Conservation (phyloP, 139 green algal genomes). For the Chlorella vulgaris region DNA sequence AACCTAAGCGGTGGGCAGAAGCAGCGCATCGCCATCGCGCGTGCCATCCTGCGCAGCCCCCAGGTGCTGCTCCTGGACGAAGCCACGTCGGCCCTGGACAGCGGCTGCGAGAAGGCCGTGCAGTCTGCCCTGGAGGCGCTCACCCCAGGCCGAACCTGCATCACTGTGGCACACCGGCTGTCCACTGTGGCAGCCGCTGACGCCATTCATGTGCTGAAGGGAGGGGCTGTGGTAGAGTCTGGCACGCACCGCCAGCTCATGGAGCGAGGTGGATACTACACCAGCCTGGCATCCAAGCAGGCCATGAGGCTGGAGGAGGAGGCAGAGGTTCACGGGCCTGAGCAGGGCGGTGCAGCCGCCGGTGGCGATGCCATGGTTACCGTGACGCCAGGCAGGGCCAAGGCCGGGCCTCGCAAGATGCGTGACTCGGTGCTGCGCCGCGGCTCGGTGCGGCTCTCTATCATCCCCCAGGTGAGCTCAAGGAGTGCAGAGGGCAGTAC, state of each 20-base stretch:
- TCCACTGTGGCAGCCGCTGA: conserved; percentile 61
- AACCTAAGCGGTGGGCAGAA: conserved; percentile 76
- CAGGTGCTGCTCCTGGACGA: conserved; percentile 80
- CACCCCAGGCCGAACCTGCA: conserved; percentile 52
- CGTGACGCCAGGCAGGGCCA: not conserved
- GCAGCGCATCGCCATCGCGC: conserved; percentile 86
- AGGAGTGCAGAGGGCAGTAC: no score
- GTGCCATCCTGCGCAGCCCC: conserved; percentile 79
- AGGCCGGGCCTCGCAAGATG: not conserved
- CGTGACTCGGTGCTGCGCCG: conserved; percentile 12
- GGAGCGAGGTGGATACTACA: conserved; percentile 55
- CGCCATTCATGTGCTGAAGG: conserved; percentile 55
- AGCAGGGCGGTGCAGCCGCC: not conserved
- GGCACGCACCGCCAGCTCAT: conserved; percentile 73
- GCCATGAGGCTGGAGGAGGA: not conserved
- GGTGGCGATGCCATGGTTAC: not conserved
- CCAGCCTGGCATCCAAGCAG: conserved; percentile 73
- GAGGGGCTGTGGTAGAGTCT: conserved; percentile 58
- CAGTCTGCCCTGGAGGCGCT: conserved; percentile 62
- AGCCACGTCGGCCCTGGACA: conserved; percentile 90
- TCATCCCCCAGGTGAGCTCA: conserved; percentile 11
- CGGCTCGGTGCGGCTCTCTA: conserved; percentile 18
- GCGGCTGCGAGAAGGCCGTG: conserved; percentile 50
- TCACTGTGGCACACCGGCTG: conserved; percentile 68
- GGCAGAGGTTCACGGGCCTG: no score